These are phyloP conservation scores for Corynespora cassiicola DNA, from an alignment of 2,329 filamentous ascomycete species.

Conservation along the genomic window DNA sequence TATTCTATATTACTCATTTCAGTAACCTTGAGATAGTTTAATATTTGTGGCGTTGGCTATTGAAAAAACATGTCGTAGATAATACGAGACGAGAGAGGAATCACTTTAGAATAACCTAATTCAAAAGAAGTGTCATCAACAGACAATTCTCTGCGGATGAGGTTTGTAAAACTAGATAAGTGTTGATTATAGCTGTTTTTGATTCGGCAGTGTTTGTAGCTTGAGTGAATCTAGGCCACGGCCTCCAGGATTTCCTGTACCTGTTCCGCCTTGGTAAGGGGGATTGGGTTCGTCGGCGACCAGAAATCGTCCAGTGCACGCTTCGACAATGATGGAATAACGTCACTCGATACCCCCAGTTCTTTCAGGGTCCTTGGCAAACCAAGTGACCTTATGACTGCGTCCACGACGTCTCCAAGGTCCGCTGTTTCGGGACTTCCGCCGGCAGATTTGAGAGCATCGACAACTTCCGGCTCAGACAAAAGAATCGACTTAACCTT, in stretches of 20 bases:
- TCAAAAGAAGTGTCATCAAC: no score
- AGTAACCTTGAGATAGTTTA: no score
- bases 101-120: no score
- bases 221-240: conserved; percentile 4
- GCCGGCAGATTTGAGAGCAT: background rate
- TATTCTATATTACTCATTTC: no score
- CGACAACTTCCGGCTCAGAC: conserved; percentile 5
- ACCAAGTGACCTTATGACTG: conserved; percentile 4
- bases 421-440: background rate
- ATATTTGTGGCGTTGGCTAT: no score
- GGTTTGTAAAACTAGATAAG: no score
- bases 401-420: conserved; percentile 5
- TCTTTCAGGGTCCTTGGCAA: conserved; percentile 5
- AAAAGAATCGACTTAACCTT: conserved; percentile 2
- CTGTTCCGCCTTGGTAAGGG: conserved; percentile 3
- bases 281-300: conserved; percentile 10
- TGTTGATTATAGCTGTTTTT: no score
- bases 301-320: conserved; percentile 10
- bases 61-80: no score
- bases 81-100: no score
- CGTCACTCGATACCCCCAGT: background rate
- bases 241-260: conserved; percentile 10
- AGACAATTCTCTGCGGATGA: no score
- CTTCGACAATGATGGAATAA: conserved; percentile 9
- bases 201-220: no score